A percentile compares a stretch with the other conserved stretches of the same genome.
Evolutionary conservation across 768 basidiomycete genomes (phyloP).

Genomic region (button mushroom (Agaricus bisporus)): DNA sequence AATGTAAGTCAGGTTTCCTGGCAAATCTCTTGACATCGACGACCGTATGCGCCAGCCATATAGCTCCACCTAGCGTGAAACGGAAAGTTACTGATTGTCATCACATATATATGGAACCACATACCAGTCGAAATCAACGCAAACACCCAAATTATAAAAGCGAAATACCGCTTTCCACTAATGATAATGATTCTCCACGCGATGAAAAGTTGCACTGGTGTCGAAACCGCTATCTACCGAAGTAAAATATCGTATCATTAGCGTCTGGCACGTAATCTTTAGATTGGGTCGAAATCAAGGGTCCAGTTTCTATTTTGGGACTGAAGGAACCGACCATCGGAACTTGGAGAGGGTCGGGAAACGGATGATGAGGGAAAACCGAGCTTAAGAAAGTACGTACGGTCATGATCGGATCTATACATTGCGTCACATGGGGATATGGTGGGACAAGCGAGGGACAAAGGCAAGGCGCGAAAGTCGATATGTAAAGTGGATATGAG

Average conservation of each 20-base stretch:
- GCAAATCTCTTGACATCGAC: conserved; percentile 19
- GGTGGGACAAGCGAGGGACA: not conserved
- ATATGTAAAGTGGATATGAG: too few relatives aligned
- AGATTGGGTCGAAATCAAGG: too few relatives aligned
- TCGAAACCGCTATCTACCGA: conserved; percentile 30
- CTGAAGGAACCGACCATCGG: too few relatives aligned
- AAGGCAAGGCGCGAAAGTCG: too few relatives aligned
- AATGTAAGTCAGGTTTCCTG: conserved; percentile 24
- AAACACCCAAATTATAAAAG: conserved; percentile 22
- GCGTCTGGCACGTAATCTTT: too few relatives aligned
- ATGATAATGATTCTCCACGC: conserved; percentile 33
- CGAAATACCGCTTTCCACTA: conserved; percentile 22
- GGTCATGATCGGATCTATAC: conserved; percentile 27
- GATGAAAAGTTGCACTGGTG: conserved; percentile 35
- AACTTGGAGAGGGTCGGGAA: too few relatives aligned
- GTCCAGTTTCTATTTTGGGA: too few relatives aligned
- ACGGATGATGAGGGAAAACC: too few relatives aligned
- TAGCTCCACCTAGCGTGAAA: conserved; percentile 23
- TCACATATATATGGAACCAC: conserved; percentile 2
- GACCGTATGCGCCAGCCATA: conserved; percentile 24
- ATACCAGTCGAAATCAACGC: conserved; percentile 25
- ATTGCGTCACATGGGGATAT: not conserved
- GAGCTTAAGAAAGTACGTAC: conserved; percentile 15
- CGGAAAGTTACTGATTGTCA: not conserved
- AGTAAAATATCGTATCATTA: too few relatives aligned